A percentile compares a stretch with the other conserved stretches of the same genome.
These are phyloP conservation scores for Tolypocladium inflatum DNA, from an alignment of 2,329 filamentous ascomycete genomes.

Conservation along the genomic window DNA sequence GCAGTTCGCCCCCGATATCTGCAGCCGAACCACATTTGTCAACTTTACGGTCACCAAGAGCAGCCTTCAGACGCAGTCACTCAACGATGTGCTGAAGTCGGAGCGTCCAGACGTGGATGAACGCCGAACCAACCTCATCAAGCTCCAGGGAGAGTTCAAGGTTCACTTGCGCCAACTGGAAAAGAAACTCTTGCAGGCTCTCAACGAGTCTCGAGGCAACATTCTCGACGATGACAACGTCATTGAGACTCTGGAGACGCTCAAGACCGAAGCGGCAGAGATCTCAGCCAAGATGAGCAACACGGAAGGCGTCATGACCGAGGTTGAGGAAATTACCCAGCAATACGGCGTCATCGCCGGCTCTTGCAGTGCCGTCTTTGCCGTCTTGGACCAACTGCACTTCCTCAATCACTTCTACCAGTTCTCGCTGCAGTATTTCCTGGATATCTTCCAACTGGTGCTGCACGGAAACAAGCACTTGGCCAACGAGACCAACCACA, in stretches of 20 bases:
- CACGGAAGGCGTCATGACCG: slow-evolving; percentile 95
- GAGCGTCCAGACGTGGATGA: slow-evolving; percentile 97
- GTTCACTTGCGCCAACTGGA: slow-evolving; percentile 94
- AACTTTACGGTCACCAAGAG: slow-evolving; percentile 99
- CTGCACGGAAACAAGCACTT: slow-evolving; percentile 71
- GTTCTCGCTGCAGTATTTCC: slow-evolving; percentile 96
- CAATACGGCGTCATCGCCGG: slow-evolving; percentile 90
- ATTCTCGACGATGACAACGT: slow-evolving; percentile 98
- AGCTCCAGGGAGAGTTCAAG: slow-evolving; percentile 98
- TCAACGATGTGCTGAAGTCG: slow-evolving; percentile 95
- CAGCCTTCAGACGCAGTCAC: slow-evolving; percentile 93
- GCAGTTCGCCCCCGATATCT: slow-evolving; percentile 90
- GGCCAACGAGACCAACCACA: slow-evolving; percentile 61
- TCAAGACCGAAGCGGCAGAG: slow-evolving; percentile 95
- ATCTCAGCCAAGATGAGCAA: slow-evolving; percentile 95
- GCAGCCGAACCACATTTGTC: slow-evolving; percentile 96
- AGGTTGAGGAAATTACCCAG: slow-evolving; percentile 91
- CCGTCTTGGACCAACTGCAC: slow-evolving; percentile 91
- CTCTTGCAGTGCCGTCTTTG: slow-evolving; percentile 95
- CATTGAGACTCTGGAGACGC: slow-evolving; percentile 91
- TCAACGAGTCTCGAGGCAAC: slow-evolving; percentile 95
- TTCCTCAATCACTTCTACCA: slow-evolving; percentile 99
- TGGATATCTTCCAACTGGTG: slow-evolving; percentile 93
- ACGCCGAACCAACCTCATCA: slow-evolving; percentile 92
- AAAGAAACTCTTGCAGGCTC: slow-evolving; percentile 83